Base-by-base conservation (phyloP, 2,329 filamentous ascomycete genomes). In the Fusarium torreyae region DNA sequence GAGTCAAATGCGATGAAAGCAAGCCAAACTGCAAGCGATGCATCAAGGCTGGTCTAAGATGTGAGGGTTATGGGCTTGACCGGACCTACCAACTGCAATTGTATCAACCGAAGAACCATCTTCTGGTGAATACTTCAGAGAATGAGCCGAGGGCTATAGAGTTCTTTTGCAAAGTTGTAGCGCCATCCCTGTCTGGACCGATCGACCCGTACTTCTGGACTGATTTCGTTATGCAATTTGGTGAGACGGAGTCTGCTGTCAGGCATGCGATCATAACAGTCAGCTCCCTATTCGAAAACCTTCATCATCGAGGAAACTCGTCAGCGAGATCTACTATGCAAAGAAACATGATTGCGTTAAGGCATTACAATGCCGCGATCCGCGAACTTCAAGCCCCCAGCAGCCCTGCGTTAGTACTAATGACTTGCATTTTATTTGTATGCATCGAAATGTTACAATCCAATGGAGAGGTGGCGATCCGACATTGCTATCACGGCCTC, bases 181-280 rank as follows among this genome's bases (percentile, higher is more conserved):
- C 67, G 24, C 68, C 68, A 4, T 53, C 49, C 5, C 17, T 71
- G 4, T 68, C 68, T 1, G 68, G 68, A 1, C 63, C 67, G 13
- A 56, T 53, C 3, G 68, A 71, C 11, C 50, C 68, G 10, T 66
- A 68, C 38, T 70, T 71, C 34, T 71, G 68, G 68, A 70, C 68
- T 1, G 46, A 62, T 40, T 44, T 66, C 5, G 68, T 70, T 13
- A 42, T 70, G 18, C 68, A 66, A n/a, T 70, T 70, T 18, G 50
- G 67, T 6, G 50, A 68, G 24, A 42, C 56, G 17, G 59, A 67
- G 34, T 63, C 67, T 11, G 59, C 63, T 7, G 64, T 70, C 2
- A 44, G 56, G 10, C 63, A 71, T 7, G 65, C 68, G 34, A 40
- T 70, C 26, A 31, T 63, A 51, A 63, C 58, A 0, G 63, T 63